Evolutionary conservation across 768 basidiomycete species (phyloP), one percentile per base, ranked within the genome.

Genomic region (Imleria badia): DNA sequence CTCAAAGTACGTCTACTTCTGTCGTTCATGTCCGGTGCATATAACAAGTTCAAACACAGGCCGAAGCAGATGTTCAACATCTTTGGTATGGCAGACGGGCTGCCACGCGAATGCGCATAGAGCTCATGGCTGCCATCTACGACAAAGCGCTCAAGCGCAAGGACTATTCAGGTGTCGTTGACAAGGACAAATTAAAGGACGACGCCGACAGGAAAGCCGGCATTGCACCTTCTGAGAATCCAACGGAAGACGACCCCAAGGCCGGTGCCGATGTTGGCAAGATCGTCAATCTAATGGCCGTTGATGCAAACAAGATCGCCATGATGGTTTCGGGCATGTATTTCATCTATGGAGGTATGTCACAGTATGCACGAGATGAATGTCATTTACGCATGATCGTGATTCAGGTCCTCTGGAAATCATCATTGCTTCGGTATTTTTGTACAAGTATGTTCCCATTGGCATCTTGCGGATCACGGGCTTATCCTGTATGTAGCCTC

Each of bases 251-350:
- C 54, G 76, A 89, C 30, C 81, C 85, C 1, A 86, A 82, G 60
- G 81, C 86, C 1, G 89, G 91, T 15, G 94, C 94, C 9, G 89
- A 93, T 66, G 78, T 89, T 13, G 94, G 94, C 13, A 94, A 94
- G 68, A 91, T 95, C 48, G 90, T 94, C 51, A 91, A 92, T 60
- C 72, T 94, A 34, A 95, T 95, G 91, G 84, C 89, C 14, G 84
- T 82, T 8, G 90, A 92, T 66, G 84, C 85, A 3, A 87, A 85
- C 63, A 73, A 78, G 75, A 70, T 87, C 52, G 72, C 82, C 3
- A 76, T 77, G 72, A 82, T 78, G 50, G 60, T 75, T 8, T 81
- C 86, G 0, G 80, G 77, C 3, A 66, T 77, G 48, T 89, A 88
- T 63, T 82, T 86, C 65, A 72, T 88, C 30, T 91, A 89, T 54